Conservation (phyloP, 2,329 filamentous ascomycete genomes). For the Fusarium mundagurra region DNA sequence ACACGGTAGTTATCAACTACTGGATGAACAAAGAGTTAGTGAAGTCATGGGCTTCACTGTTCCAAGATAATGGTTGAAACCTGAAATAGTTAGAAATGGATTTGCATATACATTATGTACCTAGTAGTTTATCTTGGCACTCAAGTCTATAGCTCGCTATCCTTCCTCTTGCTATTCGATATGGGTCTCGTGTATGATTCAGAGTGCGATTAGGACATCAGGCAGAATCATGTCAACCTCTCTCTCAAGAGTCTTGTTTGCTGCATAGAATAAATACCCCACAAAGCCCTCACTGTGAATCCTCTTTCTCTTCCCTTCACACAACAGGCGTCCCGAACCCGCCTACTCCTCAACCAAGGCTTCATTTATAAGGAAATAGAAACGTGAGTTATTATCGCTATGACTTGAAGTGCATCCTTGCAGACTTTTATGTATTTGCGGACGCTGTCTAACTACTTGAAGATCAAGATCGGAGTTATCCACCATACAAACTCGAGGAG, state of each 20-base stretch:
- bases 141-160: neutral
- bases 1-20: neutral
- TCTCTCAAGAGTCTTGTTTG: neutral
- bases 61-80: neutral
- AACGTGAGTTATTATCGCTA: too few relatives aligned
- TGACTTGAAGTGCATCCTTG: neutral
- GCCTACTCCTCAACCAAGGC: too few relatives aligned
- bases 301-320: neutral
- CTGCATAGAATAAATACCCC: neutral
- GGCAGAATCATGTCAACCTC: neutral
- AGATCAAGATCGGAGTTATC: neutral
- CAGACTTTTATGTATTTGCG: neutral
- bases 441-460: neutral
- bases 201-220: neutral
- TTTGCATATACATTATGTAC: rapidly evolving
- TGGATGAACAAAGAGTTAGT: neutral
- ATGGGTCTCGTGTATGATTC: neutral
- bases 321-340: neutral
- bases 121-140: neutral
- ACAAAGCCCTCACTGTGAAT: neutral
- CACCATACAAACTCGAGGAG: neutral
- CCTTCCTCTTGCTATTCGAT: neutral
- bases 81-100: rapidly evolving
- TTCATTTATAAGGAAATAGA: neutral
- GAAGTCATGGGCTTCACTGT: neutral